Evolutionary conservation across 73 alveolate genomes (phyloP).

Genomic region (Paramecium primaurelia): DNA sequence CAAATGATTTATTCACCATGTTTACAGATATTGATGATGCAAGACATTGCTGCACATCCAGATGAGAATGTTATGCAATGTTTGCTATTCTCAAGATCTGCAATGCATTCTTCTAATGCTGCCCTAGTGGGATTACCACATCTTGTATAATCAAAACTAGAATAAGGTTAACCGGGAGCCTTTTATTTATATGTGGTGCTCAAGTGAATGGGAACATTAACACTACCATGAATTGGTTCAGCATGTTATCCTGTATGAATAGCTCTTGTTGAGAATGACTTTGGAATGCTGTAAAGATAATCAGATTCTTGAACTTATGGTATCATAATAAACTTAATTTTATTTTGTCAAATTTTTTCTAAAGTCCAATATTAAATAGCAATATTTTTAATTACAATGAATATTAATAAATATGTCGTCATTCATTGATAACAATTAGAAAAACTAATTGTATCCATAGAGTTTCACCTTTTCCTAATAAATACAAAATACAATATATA

Average conservation of each 20-base stretch:
- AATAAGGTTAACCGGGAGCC: constrained; percentile 50
- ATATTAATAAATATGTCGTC: not conserved
- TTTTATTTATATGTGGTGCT: constrained; percentile 78
- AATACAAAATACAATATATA: not conserved
- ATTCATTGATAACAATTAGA: not conserved
- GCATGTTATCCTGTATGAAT: constrained; percentile 85
- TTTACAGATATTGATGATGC: constrained; percentile 21
- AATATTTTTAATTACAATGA: not conserved
- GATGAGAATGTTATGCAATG: constrained; percentile 75
- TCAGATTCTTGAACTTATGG: constrained; percentile 17
- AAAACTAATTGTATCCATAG: not conserved
- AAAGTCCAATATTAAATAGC: not conserved
- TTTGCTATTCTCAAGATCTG: constrained; percentile 81
- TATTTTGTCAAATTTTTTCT: not conserved
- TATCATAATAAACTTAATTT: not conserved
- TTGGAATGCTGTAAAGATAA: not conserved
- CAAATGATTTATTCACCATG: constrained; percentile 83
- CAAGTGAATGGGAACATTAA: constrained; percentile 82
- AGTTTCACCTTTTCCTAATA: not conserved
- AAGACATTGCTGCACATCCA: constrained; percentile 82
- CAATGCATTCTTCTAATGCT: constrained; percentile 80
- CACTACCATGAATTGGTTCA: constrained; percentile 78
- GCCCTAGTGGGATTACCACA: constrained; percentile 77
- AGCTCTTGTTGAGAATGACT: constrained; percentile 79
- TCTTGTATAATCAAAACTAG: constrained; percentile 42